Percentiles rank a stretch among this genome's conserved stretches.
Conservation (phyloP, 805 yeast genomes). For the Nakazawaea populi region DNA sequence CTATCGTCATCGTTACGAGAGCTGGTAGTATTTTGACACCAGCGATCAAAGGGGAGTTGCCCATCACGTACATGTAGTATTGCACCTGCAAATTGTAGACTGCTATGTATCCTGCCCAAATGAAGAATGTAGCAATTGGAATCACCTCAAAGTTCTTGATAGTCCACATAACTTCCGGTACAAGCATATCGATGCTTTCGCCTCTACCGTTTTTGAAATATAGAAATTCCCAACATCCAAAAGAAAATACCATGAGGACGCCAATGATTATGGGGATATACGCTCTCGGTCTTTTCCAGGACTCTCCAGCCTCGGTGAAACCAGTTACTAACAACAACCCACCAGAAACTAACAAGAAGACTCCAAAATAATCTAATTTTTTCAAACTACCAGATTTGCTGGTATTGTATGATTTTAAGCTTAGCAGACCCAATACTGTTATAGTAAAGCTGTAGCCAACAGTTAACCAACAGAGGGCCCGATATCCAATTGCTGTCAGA, state of each 20-base stretch:
- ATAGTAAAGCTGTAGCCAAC: neutral
- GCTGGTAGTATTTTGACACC: slow-evolving; percentile 16
- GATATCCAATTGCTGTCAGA: slow-evolving; percentile 26
- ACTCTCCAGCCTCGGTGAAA: slow-evolving; percentile 37
- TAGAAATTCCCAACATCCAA: slow-evolving; percentile 25
- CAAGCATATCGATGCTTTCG: slow-evolving; percentile 16
- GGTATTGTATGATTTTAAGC: neutral
- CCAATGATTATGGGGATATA: slow-evolving; percentile 38
- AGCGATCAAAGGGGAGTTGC: slow-evolving; percentile 6
- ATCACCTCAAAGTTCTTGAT: slow-evolving; percentile 21
- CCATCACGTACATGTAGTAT: neutral
- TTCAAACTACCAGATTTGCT: neutral
- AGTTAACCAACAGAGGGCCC: slow-evolving; percentile 30
- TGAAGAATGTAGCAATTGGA: slow-evolving; percentile 11
- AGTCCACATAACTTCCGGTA: slow-evolving; percentile 22
- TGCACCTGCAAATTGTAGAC: neutral
- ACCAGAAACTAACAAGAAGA: slow-evolving; percentile 27
- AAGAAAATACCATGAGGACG: slow-evolving; percentile 20
- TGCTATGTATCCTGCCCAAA: neutral
- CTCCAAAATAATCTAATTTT: slow-evolving; percentile 30
- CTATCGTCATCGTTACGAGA: slow-evolving; percentile 11
- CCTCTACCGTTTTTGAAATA: slow-evolving; percentile 11
- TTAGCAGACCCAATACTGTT: neutral
- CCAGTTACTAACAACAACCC: slow-evolving; percentile 34
- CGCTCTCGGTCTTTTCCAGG: slow-evolving; percentile 34